phyloP scores from a whole-genome alignment of 2,329 filamentous ascomycete genomes.

The Claviceps capensis region DNA sequence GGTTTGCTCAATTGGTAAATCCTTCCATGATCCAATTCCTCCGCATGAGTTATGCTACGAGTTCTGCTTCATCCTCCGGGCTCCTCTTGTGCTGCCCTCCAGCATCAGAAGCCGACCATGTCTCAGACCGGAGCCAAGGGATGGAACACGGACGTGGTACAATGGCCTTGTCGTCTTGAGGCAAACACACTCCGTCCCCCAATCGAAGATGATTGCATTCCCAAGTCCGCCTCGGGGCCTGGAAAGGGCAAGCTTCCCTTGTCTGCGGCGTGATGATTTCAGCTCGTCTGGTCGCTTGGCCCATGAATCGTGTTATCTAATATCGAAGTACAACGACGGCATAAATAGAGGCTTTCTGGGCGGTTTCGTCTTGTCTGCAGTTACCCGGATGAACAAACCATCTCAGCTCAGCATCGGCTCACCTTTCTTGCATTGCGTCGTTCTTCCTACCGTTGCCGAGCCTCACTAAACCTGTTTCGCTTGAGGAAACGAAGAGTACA shows the following conservation, averaged over 20 bases:
- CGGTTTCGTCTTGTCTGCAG: neutral
- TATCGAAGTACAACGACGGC: too few relatives aligned
- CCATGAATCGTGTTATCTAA: neutral
- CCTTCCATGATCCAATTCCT: too few relatives aligned
- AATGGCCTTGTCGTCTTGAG: neutral
- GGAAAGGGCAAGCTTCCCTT: neutral
- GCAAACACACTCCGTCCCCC: neutral
- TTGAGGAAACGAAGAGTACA: neutral
- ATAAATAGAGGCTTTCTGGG: too few relatives aligned
- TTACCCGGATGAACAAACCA: neutral
- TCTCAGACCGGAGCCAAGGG: neutral
- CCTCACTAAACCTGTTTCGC: neutral
- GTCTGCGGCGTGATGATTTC: neutral
- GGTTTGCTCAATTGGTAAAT: too few relatives aligned
- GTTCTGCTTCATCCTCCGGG: too few relatives aligned
- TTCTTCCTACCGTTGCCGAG: neutral
- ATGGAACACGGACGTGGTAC: neutral
- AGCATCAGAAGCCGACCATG: neutral
- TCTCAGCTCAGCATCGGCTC: neutral
- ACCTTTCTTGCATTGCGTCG: neutral
- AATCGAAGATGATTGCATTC: neutral
- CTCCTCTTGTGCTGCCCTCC: neutral
- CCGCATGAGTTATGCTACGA: too few relatives aligned
- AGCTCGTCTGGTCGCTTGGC: neutral
- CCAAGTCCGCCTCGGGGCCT: neutral